A percentile compares a stretch with the other conserved stretches of the same genome.
Evolutionary conservation across 1,139 yeast genomes (phyloP).

Genomic region (Hemisphaericaspora lyxosophila): DNA sequence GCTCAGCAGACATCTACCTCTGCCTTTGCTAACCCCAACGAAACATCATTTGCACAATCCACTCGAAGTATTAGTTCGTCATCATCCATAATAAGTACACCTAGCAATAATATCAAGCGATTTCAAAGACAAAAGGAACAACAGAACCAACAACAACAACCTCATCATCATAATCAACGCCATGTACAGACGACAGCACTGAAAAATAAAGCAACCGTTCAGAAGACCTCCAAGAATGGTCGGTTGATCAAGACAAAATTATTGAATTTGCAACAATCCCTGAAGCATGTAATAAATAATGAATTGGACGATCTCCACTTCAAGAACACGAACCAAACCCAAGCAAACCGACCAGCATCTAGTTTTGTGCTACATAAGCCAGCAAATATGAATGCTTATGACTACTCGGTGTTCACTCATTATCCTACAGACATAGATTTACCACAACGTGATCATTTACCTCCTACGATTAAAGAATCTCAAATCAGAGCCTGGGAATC

Average conservation of each 20-base stretch:
- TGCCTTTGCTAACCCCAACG: conserved; percentile 18
- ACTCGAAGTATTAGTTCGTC: conserved; percentile 32
- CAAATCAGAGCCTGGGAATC: conserved; percentile 51
- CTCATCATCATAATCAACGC: conserved; percentile 13
- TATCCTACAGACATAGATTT: conserved; percentile 21
- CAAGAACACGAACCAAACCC: conserved; percentile 8
- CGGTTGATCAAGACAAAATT: conserved; percentile 29
- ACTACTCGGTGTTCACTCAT: conserved; percentile 27
- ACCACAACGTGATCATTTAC: conserved; percentile 21
- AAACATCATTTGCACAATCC: conserved; percentile 18
- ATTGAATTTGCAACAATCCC: conserved; percentile 32
- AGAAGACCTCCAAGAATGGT: conserved; percentile 20
- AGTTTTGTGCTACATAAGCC: conserved; percentile 20
- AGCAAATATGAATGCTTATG: conserved; percentile 22
- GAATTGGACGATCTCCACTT: conserved; percentile 9
- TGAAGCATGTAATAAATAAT: conserved; percentile 13
- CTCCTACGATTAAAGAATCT: conserved; percentile 32
- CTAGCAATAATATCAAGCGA: conserved; percentile 31
- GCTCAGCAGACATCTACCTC: neutral
- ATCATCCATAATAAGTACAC: conserved; percentile 36
- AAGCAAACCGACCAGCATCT: conserved; percentile 6
- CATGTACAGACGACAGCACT: conserved; percentile 7
- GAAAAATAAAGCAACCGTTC: conserved; percentile 2
- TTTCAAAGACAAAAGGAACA: conserved; percentile 22
- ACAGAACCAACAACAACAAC: conserved; percentile 16